These are phyloP conservation scores for Cudoniella acicularis DNA, from an alignment of 495 filamentous ascomycete species.

Conservation along the genomic window DNA sequence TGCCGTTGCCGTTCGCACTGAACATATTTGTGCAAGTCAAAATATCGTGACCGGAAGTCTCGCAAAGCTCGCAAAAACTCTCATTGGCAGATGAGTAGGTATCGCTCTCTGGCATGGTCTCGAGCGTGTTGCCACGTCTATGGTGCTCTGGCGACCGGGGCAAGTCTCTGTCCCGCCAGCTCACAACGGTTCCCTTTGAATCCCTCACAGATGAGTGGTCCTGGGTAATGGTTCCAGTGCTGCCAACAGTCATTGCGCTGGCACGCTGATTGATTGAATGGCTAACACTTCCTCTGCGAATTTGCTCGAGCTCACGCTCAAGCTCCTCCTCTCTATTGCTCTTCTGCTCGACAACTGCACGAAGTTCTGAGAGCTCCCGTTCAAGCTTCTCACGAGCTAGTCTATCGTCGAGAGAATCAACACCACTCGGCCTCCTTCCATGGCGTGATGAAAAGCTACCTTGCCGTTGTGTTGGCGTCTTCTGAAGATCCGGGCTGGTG, in stretches of 20 bases:
- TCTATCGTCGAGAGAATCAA: slow-evolving; percentile 56
- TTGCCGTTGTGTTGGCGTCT: slow-evolving; percentile 38
- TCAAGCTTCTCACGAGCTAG: slow-evolving; percentile 62
- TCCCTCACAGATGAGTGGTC: slow-evolving; percentile 50
- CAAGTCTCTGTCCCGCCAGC: slow-evolving; percentile 39
- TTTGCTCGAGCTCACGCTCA: slow-evolving; percentile 75
- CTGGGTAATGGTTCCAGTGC: slow-evolving; percentile 45
- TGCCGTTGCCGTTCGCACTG: slow-evolving; percentile 39
- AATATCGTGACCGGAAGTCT: slow-evolving; percentile 90
- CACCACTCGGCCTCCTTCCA: slow-evolving; percentile 27
- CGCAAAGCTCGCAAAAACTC: slow-evolving; percentile 94
- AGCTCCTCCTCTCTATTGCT: slow-evolving; percentile 80
- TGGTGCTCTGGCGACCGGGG: slow-evolving; percentile 32
- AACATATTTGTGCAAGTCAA: slow-evolving; percentile 90
- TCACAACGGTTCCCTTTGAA: slow-evolving; percentile 54
- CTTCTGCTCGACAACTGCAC: slow-evolving; percentile 66
- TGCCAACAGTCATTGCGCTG: slow-evolving; percentile 50
- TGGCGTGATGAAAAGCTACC: slow-evolving; percentile 34
- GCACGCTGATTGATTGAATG: slow-evolving; percentile 30
- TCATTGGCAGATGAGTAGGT: slow-evolving; percentile 69
- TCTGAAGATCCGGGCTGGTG: slow-evolving; percentile 35
- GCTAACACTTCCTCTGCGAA: slow-evolving; percentile 43
- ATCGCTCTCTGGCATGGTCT: slow-evolving; percentile 70
- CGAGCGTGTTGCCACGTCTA: slow-evolving; percentile 43
- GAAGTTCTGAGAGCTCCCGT: slow-evolving; percentile 72